Evolutionary conservation across 192 early-diverging fungal species (phyloP), one percentile per base, ranked within the genome.

Genomic region (Coemansia sp.): DNA sequence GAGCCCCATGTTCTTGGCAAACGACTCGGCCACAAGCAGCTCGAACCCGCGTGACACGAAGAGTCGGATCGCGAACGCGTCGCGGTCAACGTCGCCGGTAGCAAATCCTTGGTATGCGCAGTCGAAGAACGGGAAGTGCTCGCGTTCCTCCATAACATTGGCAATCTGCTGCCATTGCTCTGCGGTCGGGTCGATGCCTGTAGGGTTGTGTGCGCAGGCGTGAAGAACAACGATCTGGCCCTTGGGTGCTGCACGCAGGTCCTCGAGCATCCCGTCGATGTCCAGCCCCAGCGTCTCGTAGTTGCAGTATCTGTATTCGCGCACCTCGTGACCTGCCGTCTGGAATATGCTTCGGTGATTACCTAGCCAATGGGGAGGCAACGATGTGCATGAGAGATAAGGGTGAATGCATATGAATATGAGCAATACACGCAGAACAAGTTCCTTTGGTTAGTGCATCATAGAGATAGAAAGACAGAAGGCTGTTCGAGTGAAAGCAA

Each of bases 91-190:
- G 74, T 91, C 86, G 46, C 97, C 97, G 10, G 90, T 92, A 28
- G 95, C 95, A 74, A 99, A 99, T 7, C 97, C 97, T 85, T 97
- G 95, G 87, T 99, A 99, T 25, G 97, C 97, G 77, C 90, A 94
- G 78, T 99, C 97, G 68, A 99, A 98, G 87, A 99, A 97, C 20
- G 93, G 89, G 72, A 98, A 92, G 70, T 94, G 95, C 66, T 91
- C 90, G 61, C 84, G 75, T 72, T 87, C 86, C 29, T 81, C 77
- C 76, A 94, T 89, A 13, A 93, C 87, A 26, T 90, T 87, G 26
- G 95, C 95, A 63, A 99, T 96, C 52, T 81, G 72, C 77, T 88
- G 88, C 97, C 97, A 99, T 77, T 99, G 93, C 57, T 91, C 93
- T 21, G 86, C 83, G 1, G 95, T 93, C 25, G 97, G 97, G 72